Conservation (phyloP, 257 asterid species). For the Ilex asprella region DNA sequence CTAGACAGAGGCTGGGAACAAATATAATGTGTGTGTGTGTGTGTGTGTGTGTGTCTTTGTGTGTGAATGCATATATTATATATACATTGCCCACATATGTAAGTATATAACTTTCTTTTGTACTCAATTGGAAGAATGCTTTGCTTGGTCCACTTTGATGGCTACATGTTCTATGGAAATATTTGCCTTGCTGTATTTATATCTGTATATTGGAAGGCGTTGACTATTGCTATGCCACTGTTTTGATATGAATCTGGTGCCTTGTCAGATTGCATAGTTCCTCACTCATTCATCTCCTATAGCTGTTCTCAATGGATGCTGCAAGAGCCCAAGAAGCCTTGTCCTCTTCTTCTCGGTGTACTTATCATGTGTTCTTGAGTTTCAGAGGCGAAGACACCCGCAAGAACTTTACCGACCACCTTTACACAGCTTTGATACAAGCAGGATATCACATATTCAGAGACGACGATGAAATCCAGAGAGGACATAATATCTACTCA, state of each 20-base stretch:
- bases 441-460: background rate
- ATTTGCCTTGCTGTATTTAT: too few relatives aligned
- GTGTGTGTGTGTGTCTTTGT: too few relatives aligned
- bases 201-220: background rate
- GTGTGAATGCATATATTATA: too few relatives aligned
- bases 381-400: too few relatives aligned
- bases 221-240: background rate
- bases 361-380: conserved; percentile 2
- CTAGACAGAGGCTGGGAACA: too few relatives aligned
- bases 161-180: background rate
- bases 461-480: background rate
- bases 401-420: background rate
- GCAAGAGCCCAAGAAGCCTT: background rate
- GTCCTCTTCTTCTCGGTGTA: background rate
- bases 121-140: too few relatives aligned
- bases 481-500: background rate
- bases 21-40: too few relatives aligned
- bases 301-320: background rate
- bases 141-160: too few relatives aligned
- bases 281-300: background rate
- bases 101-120: too few relatives aligned
- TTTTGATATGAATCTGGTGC: background rate
- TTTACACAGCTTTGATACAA: background rate
- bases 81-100: too few relatives aligned
- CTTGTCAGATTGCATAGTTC: background rate